phyloP scores from a whole-genome alignment of 2,329 filamentous ascomycete species.

The Fusarium transvaalense region DNA sequence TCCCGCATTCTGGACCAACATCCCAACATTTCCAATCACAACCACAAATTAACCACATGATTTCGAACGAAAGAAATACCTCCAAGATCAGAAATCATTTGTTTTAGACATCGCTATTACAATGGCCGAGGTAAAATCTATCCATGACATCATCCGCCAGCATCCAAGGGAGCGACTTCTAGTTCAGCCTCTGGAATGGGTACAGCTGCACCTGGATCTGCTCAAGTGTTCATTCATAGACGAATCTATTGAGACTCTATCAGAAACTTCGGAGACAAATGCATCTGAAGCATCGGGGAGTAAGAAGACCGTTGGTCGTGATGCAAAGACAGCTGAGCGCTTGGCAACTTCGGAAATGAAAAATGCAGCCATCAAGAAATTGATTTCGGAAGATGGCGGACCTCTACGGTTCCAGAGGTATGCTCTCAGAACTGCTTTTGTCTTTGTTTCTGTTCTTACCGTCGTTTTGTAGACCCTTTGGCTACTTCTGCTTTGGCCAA shows the following conservation, averaged over 20 bases:
- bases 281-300: neutral
- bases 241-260: fast-evolving
- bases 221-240: conserved; percentile 34
- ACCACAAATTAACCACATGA: neutral
- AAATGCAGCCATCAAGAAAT: conserved; percentile 36
- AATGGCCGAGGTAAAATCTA: conserved; percentile 16
- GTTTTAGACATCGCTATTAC: fast-evolving
- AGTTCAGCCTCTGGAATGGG: conserved; percentile 46
- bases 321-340: conserved; percentile 34
- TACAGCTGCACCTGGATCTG: conserved; percentile 35
- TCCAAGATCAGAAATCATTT: neutral
- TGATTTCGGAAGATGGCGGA: conserved; percentile 38
- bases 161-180: conserved; percentile 45
- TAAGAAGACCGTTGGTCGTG: conserved; percentile 23
- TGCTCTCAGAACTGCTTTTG: fast-evolving
- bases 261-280: neutral
- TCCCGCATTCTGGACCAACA: neutral
- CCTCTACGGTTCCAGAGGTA: conserved; percentile 41
- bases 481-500: conserved; percentile 42
- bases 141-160: conserved; percentile 41
- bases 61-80: neutral
- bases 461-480: conserved; percentile 32
- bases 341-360: conserved; percentile 42
- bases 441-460: fast-evolving
- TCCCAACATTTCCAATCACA: neutral